These are phyloP conservation scores for Phlyctochytrium bullatum DNA, from an alignment of 192 early-diverging fungal genomes.

Conservation along the genomic window DNA sequence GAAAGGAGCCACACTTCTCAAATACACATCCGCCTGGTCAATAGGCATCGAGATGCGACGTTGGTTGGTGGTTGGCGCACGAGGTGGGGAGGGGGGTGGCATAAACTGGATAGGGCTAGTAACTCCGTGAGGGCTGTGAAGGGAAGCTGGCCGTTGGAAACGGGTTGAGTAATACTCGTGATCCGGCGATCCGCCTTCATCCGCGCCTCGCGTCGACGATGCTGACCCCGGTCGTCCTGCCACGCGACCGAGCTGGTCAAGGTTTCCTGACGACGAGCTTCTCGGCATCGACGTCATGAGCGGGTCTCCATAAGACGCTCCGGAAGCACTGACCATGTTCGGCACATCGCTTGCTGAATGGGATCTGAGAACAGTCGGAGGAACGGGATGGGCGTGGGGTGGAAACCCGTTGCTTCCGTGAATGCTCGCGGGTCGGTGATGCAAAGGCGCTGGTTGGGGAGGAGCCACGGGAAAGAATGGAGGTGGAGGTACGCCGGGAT, in stretches of 20 bases:
- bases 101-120: not conserved
- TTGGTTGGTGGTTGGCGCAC: not conserved
- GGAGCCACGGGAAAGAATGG: not conserved
- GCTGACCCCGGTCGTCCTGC: not conserved
- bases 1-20: not conserved
- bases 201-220: not conserved
- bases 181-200: too few relatives aligned
- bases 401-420: not conserved
- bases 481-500: not conserved
- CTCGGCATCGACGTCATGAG: not conserved
- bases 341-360: not conserved
- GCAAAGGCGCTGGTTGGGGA: not conserved
- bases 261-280: not conserved
- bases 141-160: too few relatives aligned
- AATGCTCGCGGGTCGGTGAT: not conserved
- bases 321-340: too few relatives aligned
- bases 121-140: too few relatives aligned
- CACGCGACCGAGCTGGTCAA: not conserved
- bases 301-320: too few relatives aligned
- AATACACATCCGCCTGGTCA: not conserved
- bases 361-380: not conserved
- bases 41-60: not conserved
- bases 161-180: too few relatives aligned
- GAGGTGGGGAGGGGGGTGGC: not conserved
- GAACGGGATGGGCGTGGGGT: too few relatives aligned